These are phyloP conservation scores for Globisporangium ultimum DNA, from an alignment of 352 stramenopile species.

Conservation along the genomic window DNA sequence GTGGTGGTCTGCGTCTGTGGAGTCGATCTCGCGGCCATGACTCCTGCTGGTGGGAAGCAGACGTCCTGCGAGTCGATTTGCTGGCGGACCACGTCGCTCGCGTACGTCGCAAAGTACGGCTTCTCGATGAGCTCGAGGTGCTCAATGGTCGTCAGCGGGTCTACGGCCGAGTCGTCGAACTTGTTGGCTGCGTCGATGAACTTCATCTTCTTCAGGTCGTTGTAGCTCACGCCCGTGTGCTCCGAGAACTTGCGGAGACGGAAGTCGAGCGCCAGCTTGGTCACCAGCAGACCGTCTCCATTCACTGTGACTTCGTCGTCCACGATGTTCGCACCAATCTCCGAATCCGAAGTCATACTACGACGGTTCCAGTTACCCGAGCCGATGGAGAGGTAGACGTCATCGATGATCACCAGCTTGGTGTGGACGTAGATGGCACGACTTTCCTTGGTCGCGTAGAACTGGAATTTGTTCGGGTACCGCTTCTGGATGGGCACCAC, in stretches of 20 bases:
- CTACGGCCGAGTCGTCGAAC: conserved; percentile 25
- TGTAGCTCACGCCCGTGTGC: conserved; percentile 34
- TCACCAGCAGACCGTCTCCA: conserved; percentile 28
- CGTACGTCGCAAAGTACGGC: conserved; percentile 19
- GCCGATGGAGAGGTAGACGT: conserved; percentile 55
- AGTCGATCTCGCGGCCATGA: background rate
- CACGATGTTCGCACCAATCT: conserved; percentile 54
- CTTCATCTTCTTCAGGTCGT: conserved; percentile 33
- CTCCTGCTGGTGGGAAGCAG: conserved; percentile 7
- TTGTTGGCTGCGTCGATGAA: conserved; percentile 37
- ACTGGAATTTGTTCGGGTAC: conserved; percentile 46
- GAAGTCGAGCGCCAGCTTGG: conserved; percentile 38
- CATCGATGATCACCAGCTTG: conserved; percentile 56
- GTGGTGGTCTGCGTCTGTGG: background rate
- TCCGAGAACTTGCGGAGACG: conserved; percentile 63
- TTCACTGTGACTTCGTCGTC: conserved; percentile 28
- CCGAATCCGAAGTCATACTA: conserved; percentile 62
- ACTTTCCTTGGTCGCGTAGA: conserved; percentile 34
- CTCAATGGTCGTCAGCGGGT: conserved; percentile 27
- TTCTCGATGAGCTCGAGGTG: conserved; percentile 19
- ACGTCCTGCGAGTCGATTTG: conserved; percentile 18
- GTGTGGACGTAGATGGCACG: conserved; percentile 45
- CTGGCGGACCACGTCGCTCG: conserved; percentile 16
- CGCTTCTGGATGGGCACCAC: conserved; percentile 32
- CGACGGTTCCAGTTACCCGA: conserved; percentile 62